A percentile compares a stretch with the other conserved stretches of the same genome.
Evolutionary conservation across 1,284 basidiomycete species (phyloP).

Genomic region (Rhodotorula sp.): DNA sequence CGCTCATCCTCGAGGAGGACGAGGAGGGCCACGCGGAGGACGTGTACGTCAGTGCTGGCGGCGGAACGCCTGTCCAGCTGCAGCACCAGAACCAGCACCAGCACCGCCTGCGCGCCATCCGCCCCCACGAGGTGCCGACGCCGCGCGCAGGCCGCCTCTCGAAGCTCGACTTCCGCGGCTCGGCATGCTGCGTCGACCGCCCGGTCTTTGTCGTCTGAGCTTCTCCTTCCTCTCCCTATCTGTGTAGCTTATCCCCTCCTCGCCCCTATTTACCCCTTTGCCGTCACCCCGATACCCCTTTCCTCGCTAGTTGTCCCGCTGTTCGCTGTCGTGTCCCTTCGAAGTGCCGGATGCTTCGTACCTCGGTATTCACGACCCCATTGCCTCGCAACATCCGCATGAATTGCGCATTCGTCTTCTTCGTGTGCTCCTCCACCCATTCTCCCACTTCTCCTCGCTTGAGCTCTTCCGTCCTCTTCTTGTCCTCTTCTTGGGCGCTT

Average conservation of each 20-base stretch:
- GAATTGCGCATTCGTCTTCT: background rate
- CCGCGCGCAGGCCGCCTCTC: slow-evolving; percentile 24
- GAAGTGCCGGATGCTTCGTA: background rate
- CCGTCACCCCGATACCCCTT: background rate
- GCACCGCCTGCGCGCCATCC: slow-evolving; percentile 30
- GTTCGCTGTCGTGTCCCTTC: background rate
- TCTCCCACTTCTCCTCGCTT: too few relatives aligned
- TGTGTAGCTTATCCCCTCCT: background rate
- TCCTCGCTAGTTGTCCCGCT: background rate
- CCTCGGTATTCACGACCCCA: background rate
- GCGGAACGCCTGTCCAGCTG: slow-evolving; percentile 18
- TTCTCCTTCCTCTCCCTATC: background rate
- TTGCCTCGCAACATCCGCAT: background rate
- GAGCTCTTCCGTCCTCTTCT: too few relatives aligned
- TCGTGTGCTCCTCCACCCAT: background rate
- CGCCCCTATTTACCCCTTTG: background rate
- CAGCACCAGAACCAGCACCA: slow-evolving; percentile 20
- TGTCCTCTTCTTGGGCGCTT: too few relatives aligned
- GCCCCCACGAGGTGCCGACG: slow-evolving; percentile 24
- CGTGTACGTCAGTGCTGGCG: slow-evolving; percentile 24
- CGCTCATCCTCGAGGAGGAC: slow-evolving; percentile 17
- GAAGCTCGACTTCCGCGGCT: slow-evolving; percentile 34
- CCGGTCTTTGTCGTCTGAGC: slow-evolving; percentile 35
- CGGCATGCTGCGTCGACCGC: slow-evolving; percentile 33
- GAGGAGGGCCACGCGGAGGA: slow-evolving; percentile 26